Percentiles rank a stretch among this genome's conserved stretches.
Conservation (phyloP, 805 yeast species). For the Cyberlindnera veronae region DNA sequence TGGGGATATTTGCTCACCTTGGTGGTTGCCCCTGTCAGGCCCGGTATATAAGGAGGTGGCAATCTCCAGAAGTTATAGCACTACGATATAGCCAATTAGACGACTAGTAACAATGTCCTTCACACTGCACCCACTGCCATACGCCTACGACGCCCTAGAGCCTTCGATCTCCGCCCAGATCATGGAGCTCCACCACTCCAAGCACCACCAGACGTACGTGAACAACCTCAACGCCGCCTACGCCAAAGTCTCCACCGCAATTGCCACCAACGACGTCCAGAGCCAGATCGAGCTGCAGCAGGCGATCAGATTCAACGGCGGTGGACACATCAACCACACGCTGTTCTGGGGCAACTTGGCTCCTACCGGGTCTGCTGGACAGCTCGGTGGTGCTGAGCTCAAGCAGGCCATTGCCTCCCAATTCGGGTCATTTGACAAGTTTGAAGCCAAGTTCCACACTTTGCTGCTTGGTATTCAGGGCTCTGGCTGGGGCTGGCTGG, state of each 20-base stretch:
- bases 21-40: too few relatives aligned
- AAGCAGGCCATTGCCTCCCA: constrained; percentile 38
- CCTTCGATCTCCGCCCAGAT: constrained; percentile 45
- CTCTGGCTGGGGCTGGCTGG: constrained; percentile 52
- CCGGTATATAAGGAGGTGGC: too few relatives aligned
- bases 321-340: constrained; percentile 49
- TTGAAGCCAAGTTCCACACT: constrained; percentile 38
- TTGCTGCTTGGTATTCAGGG: constrained; percentile 49
- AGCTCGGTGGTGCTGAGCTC: constrained; percentile 40
- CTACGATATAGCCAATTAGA: too few relatives aligned
- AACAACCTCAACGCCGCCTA: constrained; percentile 44
- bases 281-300: constrained; percentile 42
- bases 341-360: constrained; percentile 49
- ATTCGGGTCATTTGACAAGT: constrained; percentile 43
- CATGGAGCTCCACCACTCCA: constrained; percentile 45
- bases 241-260: constrained; percentile 36
- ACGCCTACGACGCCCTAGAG: constrained; percentile 45
- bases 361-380: constrained; percentile 27
- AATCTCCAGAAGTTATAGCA: too few relatives aligned
- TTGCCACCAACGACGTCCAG: constrained; percentile 38
- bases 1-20: not conserved
- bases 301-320: constrained; percentile 47
- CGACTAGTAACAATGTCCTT: too few relatives aligned
- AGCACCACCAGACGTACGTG: constrained; percentile 50
- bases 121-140: constrained; percentile 33